These are phyloP conservation scores for Dendrocalamus latiflorus DNA, from an alignment of 202 grass and related monocot species.

Conservation along the genomic window DNA sequence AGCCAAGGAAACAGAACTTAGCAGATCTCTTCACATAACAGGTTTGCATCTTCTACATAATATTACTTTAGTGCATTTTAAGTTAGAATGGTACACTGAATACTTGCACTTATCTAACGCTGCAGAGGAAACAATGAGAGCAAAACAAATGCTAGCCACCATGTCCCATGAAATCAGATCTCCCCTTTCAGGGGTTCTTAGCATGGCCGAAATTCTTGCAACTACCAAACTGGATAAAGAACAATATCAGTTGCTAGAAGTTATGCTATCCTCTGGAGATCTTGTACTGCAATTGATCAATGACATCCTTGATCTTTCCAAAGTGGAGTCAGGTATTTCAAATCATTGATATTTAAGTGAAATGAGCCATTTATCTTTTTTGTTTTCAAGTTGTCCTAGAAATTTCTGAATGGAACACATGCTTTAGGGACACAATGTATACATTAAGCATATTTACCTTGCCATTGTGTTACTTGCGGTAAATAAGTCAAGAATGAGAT, in stretches of 20 bases:
- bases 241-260: conserved; percentile 79
- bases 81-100: conserved; percentile 9
- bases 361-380: background rate
- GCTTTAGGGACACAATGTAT: background rate
- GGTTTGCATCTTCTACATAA: conserved; percentile 46
- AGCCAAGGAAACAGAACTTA: conserved; percentile 93
- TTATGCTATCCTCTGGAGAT: conserved; percentile 97
- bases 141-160: conserved; percentile 95
- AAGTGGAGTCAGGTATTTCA: conserved; percentile 90
- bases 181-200: conserved; percentile 85
- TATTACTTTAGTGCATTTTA: conserved; percentile 3
- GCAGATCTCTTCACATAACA: conserved; percentile 81
- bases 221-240: conserved; percentile 71
- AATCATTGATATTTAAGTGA: background rate
- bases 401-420: conserved; percentile 1
- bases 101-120: background rate
- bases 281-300: conserved; percentile 93
- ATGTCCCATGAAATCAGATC: conserved; percentile 99
- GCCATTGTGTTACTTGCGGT: background rate
- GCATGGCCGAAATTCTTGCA: conserved; percentile 90
- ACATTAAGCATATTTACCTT: background rate
- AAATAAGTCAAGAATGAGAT: conserved; percentile 7
- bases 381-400: conserved; percentile 9
- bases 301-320: conserved; percentile 98
- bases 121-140: conserved; percentile 94